Evolutionary conservation across 371 early-diverging fungal species (phyloP), one percentile per base, ranked within the genome.

Genomic region (Rhizomucor miehei): DNA sequence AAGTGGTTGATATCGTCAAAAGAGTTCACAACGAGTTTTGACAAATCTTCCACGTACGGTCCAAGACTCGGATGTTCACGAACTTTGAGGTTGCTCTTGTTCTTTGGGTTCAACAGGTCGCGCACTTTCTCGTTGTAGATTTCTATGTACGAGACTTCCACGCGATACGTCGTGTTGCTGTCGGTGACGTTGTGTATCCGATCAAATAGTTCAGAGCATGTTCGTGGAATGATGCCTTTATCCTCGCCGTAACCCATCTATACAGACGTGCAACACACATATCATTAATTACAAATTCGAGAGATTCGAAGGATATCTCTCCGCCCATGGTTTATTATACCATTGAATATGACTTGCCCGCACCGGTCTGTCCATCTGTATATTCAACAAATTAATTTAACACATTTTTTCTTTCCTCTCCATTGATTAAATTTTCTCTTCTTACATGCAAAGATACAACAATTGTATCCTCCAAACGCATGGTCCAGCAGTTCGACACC

Each of bases 31-130:
- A 88, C 88, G 20, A 91, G 68, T 56, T 89, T 87, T 3, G 89
- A 89, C 29, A 95, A 63, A 65, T 95, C 96, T 68, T 94, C 95
- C 16, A 97, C 93, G 54, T 91, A 93, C 0, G 96, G 92, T 11
- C 93, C 97, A n/a, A 92, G 62, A 1, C 80, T 76, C 1, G 93
- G 93, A 75, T 95, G 94, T 62, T 94, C 93, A 40, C 95, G 85
- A 0, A 93, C 89, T 54, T 89, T 82, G 41, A 94, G 76, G 62
- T 89, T 89, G 5, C 77, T 87, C 37, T 88, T 86, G 54, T 87
- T 84, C 51, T 80, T 80, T 4, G 92, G 89, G 52, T 87, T 90
- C 29, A 98, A 66, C 36, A 99, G 70, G 78, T 98, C 97, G 19
- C 90, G 85, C 14, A 98, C 93, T 37, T 89, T 84, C 66, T 99